Evolutionary conservation across 208 protist genomes (phyloP).

Genomic region (Porcisia hertigi): DNA sequence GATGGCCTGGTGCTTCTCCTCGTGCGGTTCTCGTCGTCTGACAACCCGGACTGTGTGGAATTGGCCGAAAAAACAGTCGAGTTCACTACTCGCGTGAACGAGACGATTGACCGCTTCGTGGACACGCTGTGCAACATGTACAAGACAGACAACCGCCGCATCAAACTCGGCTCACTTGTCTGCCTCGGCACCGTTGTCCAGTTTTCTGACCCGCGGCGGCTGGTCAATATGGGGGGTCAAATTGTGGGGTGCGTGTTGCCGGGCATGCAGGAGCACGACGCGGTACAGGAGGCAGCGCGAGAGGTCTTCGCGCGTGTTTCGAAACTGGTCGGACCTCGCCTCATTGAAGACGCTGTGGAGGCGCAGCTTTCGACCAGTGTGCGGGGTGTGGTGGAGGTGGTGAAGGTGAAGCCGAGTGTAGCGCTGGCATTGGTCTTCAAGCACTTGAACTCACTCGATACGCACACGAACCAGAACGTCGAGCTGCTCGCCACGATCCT

Average conservation of each 20-base stretch:
- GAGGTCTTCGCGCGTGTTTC: slow-evolving; percentile 83
- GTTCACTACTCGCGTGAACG: slow-evolving; percentile 85
- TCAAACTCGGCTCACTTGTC: slow-evolving; percentile 75
- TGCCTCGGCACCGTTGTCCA: slow-evolving; percentile 68
- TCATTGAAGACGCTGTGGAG: slow-evolving; percentile 87
- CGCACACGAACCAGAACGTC: slow-evolving; percentile 61
- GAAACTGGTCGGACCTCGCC: slow-evolving; percentile 61
- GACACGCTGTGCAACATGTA: slow-evolving; percentile 69
- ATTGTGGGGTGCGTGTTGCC: slow-evolving; percentile 88
- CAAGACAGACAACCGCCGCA: slow-evolving; percentile 57
- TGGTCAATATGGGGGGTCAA: slow-evolving; percentile 79
- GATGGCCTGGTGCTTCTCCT: slow-evolving; percentile 70
- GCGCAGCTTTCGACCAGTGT: slow-evolving; percentile 84
- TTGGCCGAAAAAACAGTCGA: slow-evolving; percentile 85
- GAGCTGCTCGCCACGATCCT: slow-evolving; percentile 83
- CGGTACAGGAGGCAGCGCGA: slow-evolving; percentile 80
- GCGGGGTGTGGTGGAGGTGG: slow-evolving; percentile 89
- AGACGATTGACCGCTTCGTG: slow-evolving; percentile 87
- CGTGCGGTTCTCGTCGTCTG: slow-evolving; percentile 70
- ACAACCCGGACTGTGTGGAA: slow-evolving; percentile 86
- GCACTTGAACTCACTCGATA: slow-evolving; percentile 48
- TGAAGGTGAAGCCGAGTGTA: slow-evolving; percentile 85
- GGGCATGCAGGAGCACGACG: slow-evolving; percentile 86
- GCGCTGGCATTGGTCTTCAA: slow-evolving; percentile 86
- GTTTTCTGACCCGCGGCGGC: slow-evolving; percentile 69